Evolutionary conservation across 2,329 filamentous ascomycete species (phyloP).

Genomic region (Ophiostoma triangulosporum): DNA sequence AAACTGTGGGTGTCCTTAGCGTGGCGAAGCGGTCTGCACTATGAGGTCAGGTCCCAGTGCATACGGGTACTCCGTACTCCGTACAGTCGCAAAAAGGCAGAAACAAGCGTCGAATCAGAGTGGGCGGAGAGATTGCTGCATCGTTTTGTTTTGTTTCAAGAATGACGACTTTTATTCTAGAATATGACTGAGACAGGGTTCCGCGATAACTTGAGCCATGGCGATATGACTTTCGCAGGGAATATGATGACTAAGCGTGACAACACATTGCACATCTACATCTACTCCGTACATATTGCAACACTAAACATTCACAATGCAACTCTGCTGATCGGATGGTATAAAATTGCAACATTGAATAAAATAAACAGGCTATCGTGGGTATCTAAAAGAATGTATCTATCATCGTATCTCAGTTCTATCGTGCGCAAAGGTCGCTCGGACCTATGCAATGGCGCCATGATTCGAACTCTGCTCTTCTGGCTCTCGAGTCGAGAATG

Average conservation of each 20-base stretch:
- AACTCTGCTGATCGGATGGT: too few relatives aligned
- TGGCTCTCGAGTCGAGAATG: too few relatives aligned
- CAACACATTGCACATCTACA: too few relatives aligned
- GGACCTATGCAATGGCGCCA: background rate
- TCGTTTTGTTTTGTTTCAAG: background rate
- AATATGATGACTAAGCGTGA: too few relatives aligned
- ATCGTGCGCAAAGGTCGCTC: background rate
- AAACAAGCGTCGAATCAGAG: background rate
- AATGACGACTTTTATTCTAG: background rate
- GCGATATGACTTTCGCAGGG: too few relatives aligned
- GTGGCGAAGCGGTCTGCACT: too few relatives aligned
- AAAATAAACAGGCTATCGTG: background rate
- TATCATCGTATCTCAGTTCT: background rate
- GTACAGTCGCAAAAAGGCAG: background rate
- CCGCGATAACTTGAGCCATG: too few relatives aligned
- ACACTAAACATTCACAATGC: too few relatives aligned
- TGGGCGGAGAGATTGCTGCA: background rate
- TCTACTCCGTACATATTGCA: too few relatives aligned
- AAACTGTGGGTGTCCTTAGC: too few relatives aligned
- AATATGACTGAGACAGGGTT: background rate
- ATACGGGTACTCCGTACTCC: too few relatives aligned
- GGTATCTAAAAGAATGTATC: background rate
- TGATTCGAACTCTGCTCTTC: too few relatives aligned
- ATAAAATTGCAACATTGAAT: background rate
- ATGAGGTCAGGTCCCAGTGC: constrained; percentile 3